Percentiles rank a stretch among this genome's conserved stretches.
These are phyloP conservation scores for Russula sp. DNA, from an alignment of 768 basidiomycete species.

Conservation along the genomic window DNA sequence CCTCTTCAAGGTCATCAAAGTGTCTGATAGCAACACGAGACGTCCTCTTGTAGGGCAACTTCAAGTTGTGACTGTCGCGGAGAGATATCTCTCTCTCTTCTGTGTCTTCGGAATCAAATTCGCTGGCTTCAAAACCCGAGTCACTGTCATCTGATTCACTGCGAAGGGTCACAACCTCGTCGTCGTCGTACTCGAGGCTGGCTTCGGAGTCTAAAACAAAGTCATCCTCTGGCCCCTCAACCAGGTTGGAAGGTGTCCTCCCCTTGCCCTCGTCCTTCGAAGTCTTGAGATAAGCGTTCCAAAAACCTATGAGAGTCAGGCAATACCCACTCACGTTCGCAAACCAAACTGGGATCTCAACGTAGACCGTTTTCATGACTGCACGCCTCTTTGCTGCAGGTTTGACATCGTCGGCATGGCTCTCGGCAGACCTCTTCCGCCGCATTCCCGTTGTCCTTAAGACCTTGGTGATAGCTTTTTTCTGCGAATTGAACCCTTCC, in stretches of 20 bases:
- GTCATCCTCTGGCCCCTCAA: not conserved
- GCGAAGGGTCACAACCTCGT: slow-evolving; percentile 2
- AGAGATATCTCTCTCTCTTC: slow-evolving; percentile 7
- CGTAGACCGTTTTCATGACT: slow-evolving; percentile 16
- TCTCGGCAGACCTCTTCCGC: slow-evolving; percentile 23
- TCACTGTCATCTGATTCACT: slow-evolving; percentile 25
- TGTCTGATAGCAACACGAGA: slow-evolving; percentile 1
- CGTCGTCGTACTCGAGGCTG: slow-evolving; percentile 24
- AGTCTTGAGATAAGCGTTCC: slow-evolving; percentile 13
- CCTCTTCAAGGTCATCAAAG: slow-evolving; percentile 22
- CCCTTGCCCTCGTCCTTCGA: slow-evolving; percentile 14
- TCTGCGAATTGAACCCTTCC: slow-evolving; percentile 23
- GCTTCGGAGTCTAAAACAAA: slow-evolving; percentile 47
- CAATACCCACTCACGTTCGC: slow-evolving; percentile 16
- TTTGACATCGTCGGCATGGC: slow-evolving; percentile 32
- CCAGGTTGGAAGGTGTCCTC: not conserved
- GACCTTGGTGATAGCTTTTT: slow-evolving; percentile 14
- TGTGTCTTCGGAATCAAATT: slow-evolving; percentile 42
- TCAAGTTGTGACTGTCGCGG: not conserved
- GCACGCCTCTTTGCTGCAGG: slow-evolving; percentile 23
- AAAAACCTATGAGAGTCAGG: slow-evolving; percentile 1
- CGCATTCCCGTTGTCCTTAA: slow-evolving; percentile 6
- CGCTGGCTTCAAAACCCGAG: slow-evolving; percentile 36
- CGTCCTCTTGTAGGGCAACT: not conserved
- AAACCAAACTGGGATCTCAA: slow-evolving; percentile 21